Conservation (phyloP, 768 basidiomycete genomes). For the Candolleomyces aberdarensis region DNA sequence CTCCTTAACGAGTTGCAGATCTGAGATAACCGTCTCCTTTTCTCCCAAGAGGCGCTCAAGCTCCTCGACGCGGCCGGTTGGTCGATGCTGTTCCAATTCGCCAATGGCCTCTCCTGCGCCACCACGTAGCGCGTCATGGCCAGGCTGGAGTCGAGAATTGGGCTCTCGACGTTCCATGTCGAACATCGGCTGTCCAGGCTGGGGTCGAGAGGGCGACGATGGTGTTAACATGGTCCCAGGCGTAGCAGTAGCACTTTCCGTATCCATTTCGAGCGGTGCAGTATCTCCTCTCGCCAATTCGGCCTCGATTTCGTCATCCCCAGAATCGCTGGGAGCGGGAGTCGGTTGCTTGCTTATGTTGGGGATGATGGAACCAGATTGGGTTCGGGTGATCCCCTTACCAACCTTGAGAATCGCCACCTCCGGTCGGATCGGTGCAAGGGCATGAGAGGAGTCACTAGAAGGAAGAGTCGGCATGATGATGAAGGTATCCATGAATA, state of each 20-base stretch:
- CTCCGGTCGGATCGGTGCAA: neutral
- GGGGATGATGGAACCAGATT: constrained; percentile 47
- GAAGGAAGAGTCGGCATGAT: neutral
- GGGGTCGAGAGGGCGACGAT: neutral
- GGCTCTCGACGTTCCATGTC: neutral
- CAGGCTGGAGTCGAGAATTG: neutral
- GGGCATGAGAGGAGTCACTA: neutral
- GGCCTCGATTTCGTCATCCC: neutral
- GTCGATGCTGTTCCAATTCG: too few species aligned
- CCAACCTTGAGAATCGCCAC: neutral
- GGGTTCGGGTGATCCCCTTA: constrained; percentile 26
- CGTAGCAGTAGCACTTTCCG: neutral
- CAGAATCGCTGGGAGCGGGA: constrained; percentile 40
- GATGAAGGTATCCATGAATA: neutral
- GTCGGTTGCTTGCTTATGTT: constrained; percentile 47
- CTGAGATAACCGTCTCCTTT: neutral
- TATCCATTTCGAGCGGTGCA: neutral
- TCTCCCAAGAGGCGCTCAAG: neutral
- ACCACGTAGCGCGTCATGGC: too few species aligned
- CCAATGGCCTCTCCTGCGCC: too few species aligned
- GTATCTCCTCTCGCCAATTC: neutral
- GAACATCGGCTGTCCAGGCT: neutral
- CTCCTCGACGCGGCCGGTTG: neutral
- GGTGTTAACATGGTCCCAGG: neutral
- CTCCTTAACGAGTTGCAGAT: neutral